Conservation (phyloP, 768 basidiomycete species). For the Mycena amicta region DNA sequence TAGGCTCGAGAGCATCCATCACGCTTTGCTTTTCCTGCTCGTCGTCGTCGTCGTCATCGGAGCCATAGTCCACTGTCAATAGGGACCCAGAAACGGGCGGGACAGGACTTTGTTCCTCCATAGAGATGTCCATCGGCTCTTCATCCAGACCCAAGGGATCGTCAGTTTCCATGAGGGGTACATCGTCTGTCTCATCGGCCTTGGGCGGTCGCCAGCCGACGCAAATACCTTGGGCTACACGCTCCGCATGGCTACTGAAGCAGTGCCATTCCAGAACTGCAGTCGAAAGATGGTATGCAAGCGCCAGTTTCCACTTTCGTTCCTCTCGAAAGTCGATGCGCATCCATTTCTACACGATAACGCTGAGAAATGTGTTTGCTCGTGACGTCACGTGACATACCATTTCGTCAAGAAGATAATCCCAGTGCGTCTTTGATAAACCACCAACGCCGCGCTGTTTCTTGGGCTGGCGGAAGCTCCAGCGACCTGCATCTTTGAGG, state of each 20-base stretch:
- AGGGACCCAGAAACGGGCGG: slow-evolving; percentile 30
- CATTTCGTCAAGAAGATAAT: slow-evolving; percentile 96
- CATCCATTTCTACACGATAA: slow-evolving; percentile 83
- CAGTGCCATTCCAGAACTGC: slow-evolving; percentile 89
- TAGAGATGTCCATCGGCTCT: slow-evolving; percentile 31
- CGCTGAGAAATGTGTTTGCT: slow-evolving; percentile 2
- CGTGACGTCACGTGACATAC: slow-evolving; percentile 42
- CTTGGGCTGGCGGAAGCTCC: slow-evolving; percentile 95
- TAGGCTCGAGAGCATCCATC: slow-evolving; percentile 62
- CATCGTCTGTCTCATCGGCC: slow-evolving; percentile 37
- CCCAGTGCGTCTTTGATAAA: slow-evolving; percentile 86
- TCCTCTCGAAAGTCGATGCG: slow-evolving; percentile 95
- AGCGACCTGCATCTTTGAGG: slow-evolving; percentile 76
- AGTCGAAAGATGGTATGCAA: slow-evolving; percentile 81
- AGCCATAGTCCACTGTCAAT: slow-evolving; percentile 55
- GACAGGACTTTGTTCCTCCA: slow-evolving; percentile 18
- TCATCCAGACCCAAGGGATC: slow-evolving; percentile 1
- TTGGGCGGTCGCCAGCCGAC: slow-evolving; percentile 62
- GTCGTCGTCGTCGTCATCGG: slow-evolving; percentile 67
- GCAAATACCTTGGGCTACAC: slow-evolving; percentile 66
- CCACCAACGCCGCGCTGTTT: slow-evolving; percentile 84
- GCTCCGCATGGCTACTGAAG: slow-evolving; percentile 63
- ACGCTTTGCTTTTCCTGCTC: slow-evolving; percentile 56
- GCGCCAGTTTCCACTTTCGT: slow-evolving; percentile 84
- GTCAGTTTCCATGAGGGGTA: slow-evolving; percentile 2